Percentiles rank a stretch among this genome's conserved stretches.
phyloP scores from a whole-genome alignment of 2,329 filamentous ascomycete genomes.

The Polytolypa hystricis region DNA sequence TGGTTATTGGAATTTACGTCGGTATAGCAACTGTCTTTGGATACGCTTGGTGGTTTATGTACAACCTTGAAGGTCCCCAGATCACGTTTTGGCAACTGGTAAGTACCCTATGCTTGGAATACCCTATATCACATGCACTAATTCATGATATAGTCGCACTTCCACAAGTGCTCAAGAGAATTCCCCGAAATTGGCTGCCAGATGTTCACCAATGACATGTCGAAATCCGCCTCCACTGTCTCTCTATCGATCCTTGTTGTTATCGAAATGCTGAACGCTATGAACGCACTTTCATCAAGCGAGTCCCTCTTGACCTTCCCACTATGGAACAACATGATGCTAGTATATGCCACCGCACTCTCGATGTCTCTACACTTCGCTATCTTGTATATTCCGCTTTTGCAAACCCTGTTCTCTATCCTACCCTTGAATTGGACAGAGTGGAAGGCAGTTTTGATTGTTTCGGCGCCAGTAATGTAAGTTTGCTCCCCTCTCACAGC shows the following conservation, averaged over 20 bases:
- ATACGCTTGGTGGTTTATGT: constrained; percentile 99
- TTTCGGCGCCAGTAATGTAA: constrained; percentile 89
- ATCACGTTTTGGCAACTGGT: constrained; percentile 80
- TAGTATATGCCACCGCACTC: constrained; percentile 84
- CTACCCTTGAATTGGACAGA: constrained; percentile 73
- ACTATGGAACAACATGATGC: constrained; percentile 97
- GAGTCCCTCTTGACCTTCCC: constrained; percentile 88
- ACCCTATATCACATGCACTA: background rate
- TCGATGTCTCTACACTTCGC: constrained; percentile 94
- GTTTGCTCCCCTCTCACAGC: too few relatives aligned
- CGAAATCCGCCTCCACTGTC: constrained; percentile 83
- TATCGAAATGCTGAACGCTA: constrained; percentile 98
- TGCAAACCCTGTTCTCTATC: constrained; percentile 84
- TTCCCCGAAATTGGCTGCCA: constrained; percentile 84
- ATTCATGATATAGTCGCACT: constrained; percentile 49
- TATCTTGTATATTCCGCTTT: constrained; percentile 79
- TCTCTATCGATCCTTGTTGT: constrained; percentile 86
- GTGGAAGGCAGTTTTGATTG: constrained; percentile 81
- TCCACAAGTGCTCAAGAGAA: constrained; percentile 78
- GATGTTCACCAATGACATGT: constrained; percentile 80
- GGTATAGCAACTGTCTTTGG: constrained; percentile 89
- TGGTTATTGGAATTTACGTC: constrained; percentile 92
- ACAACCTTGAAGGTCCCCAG: constrained; percentile 77
- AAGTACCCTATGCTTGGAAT: constrained; percentile 19
- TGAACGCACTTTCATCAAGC: constrained; percentile 93